Conservation (phyloP, 2,329 filamentous ascomycete genomes). For the Trichothecium roseum region DNA sequence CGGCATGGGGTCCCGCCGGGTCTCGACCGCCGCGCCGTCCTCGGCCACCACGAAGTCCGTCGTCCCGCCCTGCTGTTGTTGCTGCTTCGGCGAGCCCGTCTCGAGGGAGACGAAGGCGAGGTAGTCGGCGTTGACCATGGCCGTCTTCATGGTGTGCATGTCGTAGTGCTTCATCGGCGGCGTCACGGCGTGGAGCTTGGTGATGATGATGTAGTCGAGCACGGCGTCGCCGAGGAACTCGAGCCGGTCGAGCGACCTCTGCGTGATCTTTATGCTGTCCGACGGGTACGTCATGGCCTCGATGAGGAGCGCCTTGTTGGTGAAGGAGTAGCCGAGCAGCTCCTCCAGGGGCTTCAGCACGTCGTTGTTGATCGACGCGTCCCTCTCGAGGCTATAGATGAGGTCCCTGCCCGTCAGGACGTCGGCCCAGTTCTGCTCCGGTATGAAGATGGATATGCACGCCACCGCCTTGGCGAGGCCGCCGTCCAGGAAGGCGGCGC, state of each 20-base stretch:
- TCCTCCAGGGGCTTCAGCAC: conserved; percentile 44
- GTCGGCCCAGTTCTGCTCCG: conserved; percentile 44
- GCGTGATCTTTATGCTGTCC: conserved; percentile 28
- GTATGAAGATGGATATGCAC: conserved; percentile 58
- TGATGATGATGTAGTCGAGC: conserved; percentile 67
- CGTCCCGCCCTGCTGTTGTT: too few relatives aligned
- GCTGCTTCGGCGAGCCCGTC: conserved; percentile 11
- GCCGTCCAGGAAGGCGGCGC: conserved; percentile 60
- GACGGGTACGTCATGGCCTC: conserved; percentile 78
- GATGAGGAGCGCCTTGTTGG: conserved; percentile 54
- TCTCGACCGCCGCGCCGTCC: conserved; percentile 8
- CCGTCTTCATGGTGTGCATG: conserved; percentile 71
- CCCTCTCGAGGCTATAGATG: conserved; percentile 31
- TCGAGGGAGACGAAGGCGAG: conserved; percentile 66
- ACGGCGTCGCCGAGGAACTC: conserved; percentile 85
- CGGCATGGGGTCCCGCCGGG: conserved; percentile 20
- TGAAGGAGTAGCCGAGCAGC: conserved; percentile 63
- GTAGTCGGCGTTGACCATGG: conserved; percentile 71
- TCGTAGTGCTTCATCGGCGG: conserved; percentile 34
- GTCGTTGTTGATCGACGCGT: conserved; percentile 22
- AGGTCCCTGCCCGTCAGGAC: conserved; percentile 26
- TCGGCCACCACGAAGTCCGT: too few relatives aligned
- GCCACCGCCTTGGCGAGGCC: conserved; percentile 51
- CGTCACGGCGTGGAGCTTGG: conserved; percentile 39
- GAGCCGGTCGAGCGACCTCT: conserved; percentile 53